Conservation (phyloP, 371 early-diverging fungal genomes). For the Mucor circinelloides region DNA sequence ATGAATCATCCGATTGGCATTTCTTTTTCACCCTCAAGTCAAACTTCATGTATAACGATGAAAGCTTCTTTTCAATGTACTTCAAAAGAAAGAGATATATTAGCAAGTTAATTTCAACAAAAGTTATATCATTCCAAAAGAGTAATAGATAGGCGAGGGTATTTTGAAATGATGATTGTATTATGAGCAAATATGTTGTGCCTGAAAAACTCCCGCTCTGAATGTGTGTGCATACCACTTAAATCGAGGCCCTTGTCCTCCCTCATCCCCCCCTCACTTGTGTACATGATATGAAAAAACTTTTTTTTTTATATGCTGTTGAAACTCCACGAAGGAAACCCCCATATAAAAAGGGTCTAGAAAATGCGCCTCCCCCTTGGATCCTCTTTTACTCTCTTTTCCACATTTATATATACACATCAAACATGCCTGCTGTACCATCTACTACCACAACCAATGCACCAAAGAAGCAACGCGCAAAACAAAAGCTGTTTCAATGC, state of each 20-base stretch:
- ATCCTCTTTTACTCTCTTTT: conserved; percentile 1
- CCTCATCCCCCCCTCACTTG: not conserved
- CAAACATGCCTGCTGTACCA: conserved; percentile 7
- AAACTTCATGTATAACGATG: not conserved
- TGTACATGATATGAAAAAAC: not conserved
- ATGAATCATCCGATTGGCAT: not conserved
- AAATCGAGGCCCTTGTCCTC: conserved; percentile 4
- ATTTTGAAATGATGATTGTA: conserved; percentile 4
- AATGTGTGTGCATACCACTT: not conserved
- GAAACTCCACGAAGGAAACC: not conserved
- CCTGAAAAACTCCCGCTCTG: not conserved
- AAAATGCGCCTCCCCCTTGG: not conserved
- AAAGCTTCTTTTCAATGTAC: not conserved
- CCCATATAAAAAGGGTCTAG: conserved; percentile 1
- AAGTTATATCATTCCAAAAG: not conserved
- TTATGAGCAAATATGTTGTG: not conserved
- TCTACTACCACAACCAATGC: not conserved
- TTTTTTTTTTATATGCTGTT: not conserved
- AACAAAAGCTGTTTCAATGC: conserved; percentile 60
- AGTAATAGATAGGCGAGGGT: not conserved
- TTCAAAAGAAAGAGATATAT: not conserved
- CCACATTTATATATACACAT: conserved; percentile 2
- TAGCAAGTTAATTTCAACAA: not conserved
- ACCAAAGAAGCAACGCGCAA: conserved; percentile 23
- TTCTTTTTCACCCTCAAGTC: not conserved